Evolutionary conservation across 192 early-diverging fungal species (phyloP), one percentile per base, ranked within the genome.

Genomic region (Spizellomyces punctatus): DNA sequence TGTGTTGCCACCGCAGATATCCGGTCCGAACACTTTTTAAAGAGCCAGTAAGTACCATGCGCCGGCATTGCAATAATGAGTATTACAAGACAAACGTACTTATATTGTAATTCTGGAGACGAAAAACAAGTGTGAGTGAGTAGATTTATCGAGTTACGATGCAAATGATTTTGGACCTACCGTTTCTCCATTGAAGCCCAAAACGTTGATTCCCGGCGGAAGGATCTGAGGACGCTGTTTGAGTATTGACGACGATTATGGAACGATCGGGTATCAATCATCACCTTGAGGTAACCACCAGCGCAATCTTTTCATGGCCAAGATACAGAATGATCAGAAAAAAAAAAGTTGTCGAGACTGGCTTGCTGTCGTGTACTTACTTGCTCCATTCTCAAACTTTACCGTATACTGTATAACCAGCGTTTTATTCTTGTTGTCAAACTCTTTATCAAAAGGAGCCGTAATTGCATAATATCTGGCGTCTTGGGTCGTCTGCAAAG

Each of bases 351-450:
- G 27, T 3, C 27, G 27, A 36, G 27, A 36, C 27, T 36, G 27
- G 27, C 3, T 36, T 36, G 27, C 27, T 36, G 27, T 3, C 62
- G 14, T 17, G 21, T 42, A 63, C 62, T 63, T 54, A 54, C 50
- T 54, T 54, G 50, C 50, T 63, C 64, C 64, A 14, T 41, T 42
- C 81, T 98, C 96, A 75, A 93, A 92, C 86, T 95, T 96, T 66
- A 93, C 92, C 46, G 91, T 88, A 76, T 91, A 96, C 83, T 98
- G 96, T 27, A 95, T 73, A 19, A 98, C 86, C 68, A 92, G 82
- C 75, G 89, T 84, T 76, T 94, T 94, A 76, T 88, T 90, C 75
- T 89, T 89, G 84, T 91, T 93, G 81, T 92, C 88, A 75, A 92
- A 90, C 64, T 81, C 73, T 59, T 89, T 80, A 64, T 89, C 82